Evolutionary conservation across 805 yeast species (phyloP).

Genomic region (Grigorovia yakushimaensis): DNA sequence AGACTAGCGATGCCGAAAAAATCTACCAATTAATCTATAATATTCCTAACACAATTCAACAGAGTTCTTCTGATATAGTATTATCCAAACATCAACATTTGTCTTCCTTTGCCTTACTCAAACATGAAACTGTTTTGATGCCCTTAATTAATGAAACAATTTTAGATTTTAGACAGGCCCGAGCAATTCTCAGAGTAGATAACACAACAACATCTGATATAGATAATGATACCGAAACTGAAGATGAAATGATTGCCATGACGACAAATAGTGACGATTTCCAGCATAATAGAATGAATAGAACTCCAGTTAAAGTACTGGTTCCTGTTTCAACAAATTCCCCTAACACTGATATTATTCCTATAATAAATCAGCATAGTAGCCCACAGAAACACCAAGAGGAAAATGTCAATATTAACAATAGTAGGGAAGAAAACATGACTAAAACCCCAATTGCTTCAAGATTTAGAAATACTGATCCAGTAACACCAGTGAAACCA

Average conservation of each 20-base stretch:
- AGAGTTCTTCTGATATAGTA: background rate
- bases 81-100: slow-evolving; percentile 11
- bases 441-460: background rate
- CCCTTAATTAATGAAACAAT: slow-evolving; percentile 55
- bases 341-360: slow-evolving; percentile 10
- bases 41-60: background rate
- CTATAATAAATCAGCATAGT: background rate
- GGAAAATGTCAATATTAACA: background rate
- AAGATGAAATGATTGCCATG: slow-evolving; percentile 27
- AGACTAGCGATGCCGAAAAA: slow-evolving; percentile 13
- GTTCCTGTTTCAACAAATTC: slow-evolving; percentile 8
- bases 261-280: slow-evolving; percentile 14
- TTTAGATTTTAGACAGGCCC: slow-evolving; percentile 45
- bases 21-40: background rate
- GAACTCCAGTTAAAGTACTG: slow-evolving; percentile 13
- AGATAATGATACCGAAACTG: slow-evolving; percentile 34
- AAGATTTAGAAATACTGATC: background rate
- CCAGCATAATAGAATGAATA: background rate
- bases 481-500: background rate
- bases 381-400: background rate
- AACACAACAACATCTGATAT: slow-evolving; percentile 29
- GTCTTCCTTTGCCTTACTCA: slow-evolving; percentile 32
- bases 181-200: slow-evolving; percentile 49
- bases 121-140: slow-evolving; percentile 48
- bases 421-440: background rate